Percentiles rank a stretch among this genome's conserved stretches.
Evolutionary conservation across 257 asterid genomes (phyloP).

Genomic region (Fraxinus anomala): DNA sequence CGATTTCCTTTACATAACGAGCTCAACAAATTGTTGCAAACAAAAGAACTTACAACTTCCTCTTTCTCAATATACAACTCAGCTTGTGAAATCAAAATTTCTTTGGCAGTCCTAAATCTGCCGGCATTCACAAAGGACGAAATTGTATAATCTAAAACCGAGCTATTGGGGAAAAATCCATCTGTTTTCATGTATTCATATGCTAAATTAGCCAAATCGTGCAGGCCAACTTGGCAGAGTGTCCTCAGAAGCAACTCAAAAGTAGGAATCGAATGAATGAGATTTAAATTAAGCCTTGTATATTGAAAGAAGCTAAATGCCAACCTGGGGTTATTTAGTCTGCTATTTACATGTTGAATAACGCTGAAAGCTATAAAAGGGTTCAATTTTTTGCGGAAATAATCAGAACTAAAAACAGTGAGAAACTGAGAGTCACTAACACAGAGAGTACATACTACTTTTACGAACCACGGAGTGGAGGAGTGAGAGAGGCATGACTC

Average conservation of each 20-base stretch:
- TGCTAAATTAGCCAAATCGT: conserved; percentile 54
- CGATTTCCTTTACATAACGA: conserved; percentile 46
- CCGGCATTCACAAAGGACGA: conserved; percentile 56
- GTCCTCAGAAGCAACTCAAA: conserved; percentile 64
- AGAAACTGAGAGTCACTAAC: conserved; percentile 48
- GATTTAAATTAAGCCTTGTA: conserved; percentile 63
- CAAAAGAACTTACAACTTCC: conserved; percentile 49
- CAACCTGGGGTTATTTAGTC: conserved; percentile 51
- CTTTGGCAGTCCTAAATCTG: conserved; percentile 54
- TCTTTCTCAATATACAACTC: conserved; percentile 44
- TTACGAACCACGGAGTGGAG: conserved; percentile 68
- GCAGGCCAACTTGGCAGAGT: conserved; percentile 56
- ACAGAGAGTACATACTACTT: conserved; percentile 79
- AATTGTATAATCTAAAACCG: conserved; percentile 46
- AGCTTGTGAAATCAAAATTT: conserved; percentile 66
- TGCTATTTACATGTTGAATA: conserved; percentile 50
- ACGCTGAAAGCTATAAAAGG: conserved; percentile 65
- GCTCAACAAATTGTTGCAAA: conserved; percentile 65
- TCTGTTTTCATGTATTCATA: conserved; percentile 60
- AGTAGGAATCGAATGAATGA: conserved; percentile 50
- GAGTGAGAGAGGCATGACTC: conserved; percentile 41
- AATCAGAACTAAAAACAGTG: conserved; percentile 48
- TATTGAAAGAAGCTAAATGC: conserved; percentile 70
- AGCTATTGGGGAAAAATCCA: conserved; percentile 47
- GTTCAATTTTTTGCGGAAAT: conserved; percentile 59